These are phyloP conservation scores for Kuraishia hungarica DNA, from an alignment of 805 yeast genomes.

Conservation along the genomic window DNA sequence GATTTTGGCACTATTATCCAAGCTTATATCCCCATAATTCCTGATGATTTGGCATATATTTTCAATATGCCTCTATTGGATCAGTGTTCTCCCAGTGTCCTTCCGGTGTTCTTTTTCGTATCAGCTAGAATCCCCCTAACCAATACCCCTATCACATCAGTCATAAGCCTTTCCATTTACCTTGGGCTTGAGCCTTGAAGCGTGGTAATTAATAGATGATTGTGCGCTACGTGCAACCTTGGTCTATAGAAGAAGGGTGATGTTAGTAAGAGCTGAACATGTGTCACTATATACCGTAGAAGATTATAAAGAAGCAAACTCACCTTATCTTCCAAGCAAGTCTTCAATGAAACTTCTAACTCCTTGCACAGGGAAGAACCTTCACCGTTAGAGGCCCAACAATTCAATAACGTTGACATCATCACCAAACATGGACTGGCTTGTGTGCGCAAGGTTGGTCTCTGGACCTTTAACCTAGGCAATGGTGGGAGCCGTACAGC, in stretches of 20 bases:
- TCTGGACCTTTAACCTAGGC: conserved; percentile 64
- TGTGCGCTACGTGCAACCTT: conserved; percentile 25
- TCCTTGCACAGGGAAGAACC: conserved; percentile 59
- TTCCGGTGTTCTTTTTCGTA: too few species aligned
- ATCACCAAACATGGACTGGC: conserved; percentile 70
- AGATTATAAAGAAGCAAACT: not conserved
- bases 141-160: not conserved
- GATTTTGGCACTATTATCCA: not conserved
- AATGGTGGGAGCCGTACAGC: conserved; percentile 47
- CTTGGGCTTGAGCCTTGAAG: conserved; percentile 46
- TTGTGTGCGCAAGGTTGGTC: conserved; percentile 45
- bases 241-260: conserved; percentile 17
- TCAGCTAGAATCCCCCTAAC: too few species aligned
- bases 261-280: not conserved
- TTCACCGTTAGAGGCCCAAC: conserved; percentile 96
- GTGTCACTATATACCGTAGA: not conserved
- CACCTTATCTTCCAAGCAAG: conserved; percentile 50
- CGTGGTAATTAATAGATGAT: conserved; percentile 46
- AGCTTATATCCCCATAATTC: too few species aligned
- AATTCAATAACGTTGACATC: conserved; percentile 79
- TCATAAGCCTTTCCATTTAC: conserved; percentile 28
- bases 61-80: too few species aligned
- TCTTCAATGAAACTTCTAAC: conserved; percentile 61
- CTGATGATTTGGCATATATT: too few species aligned
- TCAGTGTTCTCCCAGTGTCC: too few species aligned